Percentiles rank a stretch among this genome's conserved stretches.
These are phyloP conservation scores for Nemophila menziesii DNA, from an alignment of 257 asterid genomes.

Conservation along the genomic window DNA sequence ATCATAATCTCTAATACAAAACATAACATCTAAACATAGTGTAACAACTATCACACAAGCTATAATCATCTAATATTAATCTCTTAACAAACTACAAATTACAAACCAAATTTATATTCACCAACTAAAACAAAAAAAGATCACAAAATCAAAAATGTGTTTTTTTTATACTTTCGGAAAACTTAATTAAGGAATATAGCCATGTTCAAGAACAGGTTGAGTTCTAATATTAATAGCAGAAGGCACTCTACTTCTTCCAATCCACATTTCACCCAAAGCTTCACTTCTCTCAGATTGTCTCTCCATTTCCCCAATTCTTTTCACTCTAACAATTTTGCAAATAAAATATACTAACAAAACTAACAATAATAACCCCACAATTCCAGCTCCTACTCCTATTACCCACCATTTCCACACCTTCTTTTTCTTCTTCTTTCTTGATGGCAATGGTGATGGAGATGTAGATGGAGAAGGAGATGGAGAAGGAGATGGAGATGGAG, in stretches of 20 bases:
- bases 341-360: conserved; percentile 14
- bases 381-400: conserved; percentile 45
- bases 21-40: neutral
- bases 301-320: conserved; percentile 41
- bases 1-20: too few relatives aligned
- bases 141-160: neutral
- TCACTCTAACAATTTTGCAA: conserved; percentile 17
- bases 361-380: conserved; percentile 27
- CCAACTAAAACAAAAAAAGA: neutral
- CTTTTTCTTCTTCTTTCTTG: neutral
- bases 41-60: neutral
- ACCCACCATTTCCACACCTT: conserved; percentile 41
- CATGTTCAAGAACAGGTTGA: conserved; percentile 59
- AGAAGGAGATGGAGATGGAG: neutral
- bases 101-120: neutral
- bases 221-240: conserved; percentile 70
- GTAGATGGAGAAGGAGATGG: neutral
- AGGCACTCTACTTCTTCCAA: conserved; percentile 79
- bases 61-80: neutral
- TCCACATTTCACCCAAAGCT: conserved; percentile 47
- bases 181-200: conserved; percentile 36
- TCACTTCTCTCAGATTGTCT: conserved; percentile 51
- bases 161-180: neutral
- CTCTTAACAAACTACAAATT: neutral
- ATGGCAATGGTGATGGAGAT: neutral